Conservation (phyloP, 164 flowering plant species). For the Brasenia schreberi region DNA sequence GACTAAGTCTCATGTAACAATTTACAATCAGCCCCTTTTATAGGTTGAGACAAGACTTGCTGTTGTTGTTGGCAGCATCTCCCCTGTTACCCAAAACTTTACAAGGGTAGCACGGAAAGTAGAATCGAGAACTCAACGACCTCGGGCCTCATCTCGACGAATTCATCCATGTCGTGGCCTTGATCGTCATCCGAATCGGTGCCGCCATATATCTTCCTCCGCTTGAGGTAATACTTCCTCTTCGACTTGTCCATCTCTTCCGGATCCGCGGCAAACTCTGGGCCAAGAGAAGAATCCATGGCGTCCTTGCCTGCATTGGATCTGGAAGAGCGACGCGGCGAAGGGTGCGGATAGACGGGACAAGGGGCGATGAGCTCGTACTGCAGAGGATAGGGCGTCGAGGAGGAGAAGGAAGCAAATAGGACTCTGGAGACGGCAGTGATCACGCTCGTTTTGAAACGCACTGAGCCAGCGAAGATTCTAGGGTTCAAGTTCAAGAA, state of each 20-base stretch:
- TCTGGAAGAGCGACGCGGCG: constrained; percentile 14
- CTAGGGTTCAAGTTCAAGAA: too few relatives aligned
- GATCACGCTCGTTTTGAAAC: too few relatives aligned
- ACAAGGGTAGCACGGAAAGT: too few relatives aligned
- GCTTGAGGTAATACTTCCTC: constrained; percentile 74
- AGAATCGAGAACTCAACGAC: too few relatives aligned
- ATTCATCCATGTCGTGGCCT: constrained; percentile 17
- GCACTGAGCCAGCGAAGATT: too few relatives aligned
- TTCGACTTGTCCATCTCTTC: constrained; percentile 77
- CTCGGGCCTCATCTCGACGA: too few relatives aligned
- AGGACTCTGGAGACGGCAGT: neutral
- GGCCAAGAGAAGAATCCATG: constrained; percentile 3
- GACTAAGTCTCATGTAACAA: too few relatives aligned
- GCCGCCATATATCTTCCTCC: constrained; percentile 73
- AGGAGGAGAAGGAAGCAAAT: constrained; percentile 25
- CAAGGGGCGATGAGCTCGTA: constrained; percentile 73
- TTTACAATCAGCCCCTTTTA: too few relatives aligned
- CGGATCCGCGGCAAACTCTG: neutral
- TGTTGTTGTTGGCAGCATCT: too few relatives aligned
- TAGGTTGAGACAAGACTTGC: too few relatives aligned
- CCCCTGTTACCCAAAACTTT: too few relatives aligned
- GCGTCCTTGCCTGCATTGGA: constrained; percentile 1
- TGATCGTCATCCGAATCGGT: constrained; percentile 51
- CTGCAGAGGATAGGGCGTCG: constrained; percentile 77
- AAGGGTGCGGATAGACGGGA: constrained; percentile 25